Conservation (phyloP, 495 filamentous ascomycete genomes). For the Neurospora sp. region DNA sequence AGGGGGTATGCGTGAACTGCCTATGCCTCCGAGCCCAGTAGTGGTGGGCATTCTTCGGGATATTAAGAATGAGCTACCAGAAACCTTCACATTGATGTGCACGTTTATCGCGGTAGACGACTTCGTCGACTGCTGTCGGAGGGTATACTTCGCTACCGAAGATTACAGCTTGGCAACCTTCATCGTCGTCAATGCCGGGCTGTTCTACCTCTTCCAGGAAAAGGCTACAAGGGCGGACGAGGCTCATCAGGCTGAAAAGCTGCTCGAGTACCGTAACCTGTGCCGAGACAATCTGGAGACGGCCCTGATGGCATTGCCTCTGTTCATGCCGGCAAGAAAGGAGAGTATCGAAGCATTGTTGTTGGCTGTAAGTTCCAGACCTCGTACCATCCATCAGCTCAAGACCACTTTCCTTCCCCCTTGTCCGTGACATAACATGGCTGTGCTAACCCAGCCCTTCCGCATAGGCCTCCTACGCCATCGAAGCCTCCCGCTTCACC, state of each 20-base stretch:
- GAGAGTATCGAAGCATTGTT: constrained; percentile 52
- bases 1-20: constrained; percentile 36
- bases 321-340: constrained; percentile 46
- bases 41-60: constrained; percentile 42
- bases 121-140: constrained; percentile 48
- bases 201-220: constrained; percentile 50
- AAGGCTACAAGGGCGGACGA: constrained; percentile 27
- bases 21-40: constrained; percentile 43
- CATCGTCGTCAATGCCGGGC: constrained; percentile 44
- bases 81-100: constrained; percentile 30
- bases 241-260: constrained; percentile 9
- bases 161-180: constrained; percentile 46
- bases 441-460: not conserved
- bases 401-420: not conserved
- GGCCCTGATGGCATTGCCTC: constrained; percentile 44
- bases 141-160: constrained; percentile 50
- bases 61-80: constrained; percentile 28
- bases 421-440: not conserved
- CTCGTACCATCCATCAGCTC: no score
- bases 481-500: constrained; percentile 54
- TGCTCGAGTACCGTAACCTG: constrained; percentile 29
- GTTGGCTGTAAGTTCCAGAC: constrained; percentile 35
- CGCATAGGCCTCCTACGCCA: constrained; percentile 38
- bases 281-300: constrained; percentile 51
- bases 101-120: constrained; percentile 38